These are phyloP conservation scores for Lithospermum erythrorhizon DNA, from an alignment of 257 asterid genomes.

Conservation along the genomic window DNA sequence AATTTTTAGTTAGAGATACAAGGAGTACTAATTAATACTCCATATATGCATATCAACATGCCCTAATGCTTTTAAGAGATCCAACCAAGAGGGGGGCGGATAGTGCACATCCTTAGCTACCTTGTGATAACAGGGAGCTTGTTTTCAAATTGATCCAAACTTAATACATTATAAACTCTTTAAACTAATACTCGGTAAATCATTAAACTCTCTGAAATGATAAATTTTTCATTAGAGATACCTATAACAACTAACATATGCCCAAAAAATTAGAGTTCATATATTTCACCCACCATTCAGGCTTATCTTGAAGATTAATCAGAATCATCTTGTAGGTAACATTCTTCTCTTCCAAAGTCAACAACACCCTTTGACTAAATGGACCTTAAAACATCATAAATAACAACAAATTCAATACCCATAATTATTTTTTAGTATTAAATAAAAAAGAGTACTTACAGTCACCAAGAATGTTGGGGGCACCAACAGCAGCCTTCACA, in stretches of 20 bases:
- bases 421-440: background rate
- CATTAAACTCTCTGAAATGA: no score
- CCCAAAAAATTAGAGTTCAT: background rate
- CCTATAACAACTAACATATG: background rate
- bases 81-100: no score
- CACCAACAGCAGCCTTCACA: conserved; percentile 67
- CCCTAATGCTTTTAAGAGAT: no score
- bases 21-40: no score
- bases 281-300: conserved; percentile 39
- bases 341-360: conserved; percentile 69
- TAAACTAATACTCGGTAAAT: no score
- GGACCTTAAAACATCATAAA: conserved; percentile 35
- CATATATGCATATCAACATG: no score
- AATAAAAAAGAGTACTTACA: conserved; percentile 22
- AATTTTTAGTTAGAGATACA: background rate
- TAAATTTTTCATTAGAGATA: background rate
- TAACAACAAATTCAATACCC: background rate
- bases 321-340: conserved; percentile 43
- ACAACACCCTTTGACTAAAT: conserved; percentile 54
- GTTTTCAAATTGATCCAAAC: no score
- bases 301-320: conserved; percentile 47
- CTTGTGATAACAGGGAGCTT: no score
- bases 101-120: no score
- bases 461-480: conserved; percentile 56
- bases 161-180: no score